These are phyloP conservation scores for Boletus reticuloceps DNA, from an alignment of 768 basidiomycete genomes.

Conservation along the genomic window DNA sequence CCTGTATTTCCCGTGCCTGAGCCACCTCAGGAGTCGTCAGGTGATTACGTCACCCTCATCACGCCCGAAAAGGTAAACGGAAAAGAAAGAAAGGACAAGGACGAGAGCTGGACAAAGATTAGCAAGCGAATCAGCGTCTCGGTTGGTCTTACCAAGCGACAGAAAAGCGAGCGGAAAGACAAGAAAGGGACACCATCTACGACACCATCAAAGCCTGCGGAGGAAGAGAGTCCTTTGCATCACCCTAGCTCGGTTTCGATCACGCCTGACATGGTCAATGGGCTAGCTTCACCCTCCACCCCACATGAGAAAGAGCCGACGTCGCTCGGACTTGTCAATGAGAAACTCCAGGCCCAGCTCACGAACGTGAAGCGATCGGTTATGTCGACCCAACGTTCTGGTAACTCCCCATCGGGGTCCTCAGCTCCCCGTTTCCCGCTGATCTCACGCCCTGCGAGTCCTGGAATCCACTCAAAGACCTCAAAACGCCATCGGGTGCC, in stretches of 20 bases:
- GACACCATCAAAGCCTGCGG: slow-evolving; percentile 31
- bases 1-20: neutral
- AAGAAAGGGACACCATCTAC: slow-evolving; percentile 23
- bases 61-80: slow-evolving; percentile 34
- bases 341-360: slow-evolving; percentile 23
- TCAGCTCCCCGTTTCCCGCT: slow-evolving; percentile 20
- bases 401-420: slow-evolving; percentile 18
- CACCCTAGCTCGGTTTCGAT: slow-evolving; percentile 7
- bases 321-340: slow-evolving; percentile 26
- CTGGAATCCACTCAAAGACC: slow-evolving; percentile 33
- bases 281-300: neutral
- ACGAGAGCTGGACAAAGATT: slow-evolving; percentile 59
- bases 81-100: slow-evolving; percentile 39
- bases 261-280: slow-evolving; percentile 6
- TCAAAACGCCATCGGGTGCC: slow-evolving; percentile 46
- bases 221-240: slow-evolving; percentile 10
- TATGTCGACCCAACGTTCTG: slow-evolving; percentile 17
- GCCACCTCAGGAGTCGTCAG: slow-evolving; percentile 10
- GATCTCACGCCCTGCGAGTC: slow-evolving; percentile 30
- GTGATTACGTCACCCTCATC: slow-evolving; percentile 36
- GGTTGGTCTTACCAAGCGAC: slow-evolving; percentile 42
- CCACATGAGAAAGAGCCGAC: slow-evolving; percentile 19
- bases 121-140: slow-evolving; percentile 61
- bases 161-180: slow-evolving; percentile 36
- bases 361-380: slow-evolving; percentile 27